Percentiles rank a stretch among this genome's conserved stretches.
Evolutionary conservation across 2,329 filamentous ascomycete genomes (phyloP).

Genomic region (Diatrype stigma): DNA sequence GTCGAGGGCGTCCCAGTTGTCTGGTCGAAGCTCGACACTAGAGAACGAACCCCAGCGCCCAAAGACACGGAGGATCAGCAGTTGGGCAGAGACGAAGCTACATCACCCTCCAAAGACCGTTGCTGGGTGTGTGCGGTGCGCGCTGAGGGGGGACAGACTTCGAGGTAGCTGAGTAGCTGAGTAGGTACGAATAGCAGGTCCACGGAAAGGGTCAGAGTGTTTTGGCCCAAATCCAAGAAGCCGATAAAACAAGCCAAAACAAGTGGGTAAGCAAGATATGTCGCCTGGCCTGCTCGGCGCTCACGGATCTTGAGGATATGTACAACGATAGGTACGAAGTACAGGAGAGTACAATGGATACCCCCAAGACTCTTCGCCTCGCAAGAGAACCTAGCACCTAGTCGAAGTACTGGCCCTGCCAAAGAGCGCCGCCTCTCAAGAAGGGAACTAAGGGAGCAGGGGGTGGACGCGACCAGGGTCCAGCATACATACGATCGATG

Average conservation of each 20-base stretch:
- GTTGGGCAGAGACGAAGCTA: constrained; percentile 32
- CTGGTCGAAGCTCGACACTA: constrained; percentile 20
- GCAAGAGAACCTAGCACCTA: neutral
- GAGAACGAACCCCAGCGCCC: constrained; percentile 10
- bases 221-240: neutral
- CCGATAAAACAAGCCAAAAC: constrained; percentile 1
- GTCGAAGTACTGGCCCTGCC: constrained; percentile 4
- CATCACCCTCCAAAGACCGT: constrained; percentile 11
- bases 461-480: constrained; percentile 2
- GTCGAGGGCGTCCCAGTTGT: constrained; percentile 20
- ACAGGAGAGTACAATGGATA: neutral
- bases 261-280: neutral
- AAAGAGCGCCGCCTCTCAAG: constrained; percentile 1
- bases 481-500: neutral
- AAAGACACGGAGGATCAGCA: constrained; percentile 28
- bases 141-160: neutral
- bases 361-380: constrained; percentile 1
- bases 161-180: neutral
- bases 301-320: neutral
- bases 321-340: no score
- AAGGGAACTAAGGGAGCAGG: constrained; percentile 8
- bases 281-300: neutral
- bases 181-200: neutral
- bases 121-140: neutral
- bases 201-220: neutral